Evolutionary conservation across 2,329 filamentous ascomycete species (phyloP).

Genomic region (Paraphaeosphaeria minitans): DNA sequence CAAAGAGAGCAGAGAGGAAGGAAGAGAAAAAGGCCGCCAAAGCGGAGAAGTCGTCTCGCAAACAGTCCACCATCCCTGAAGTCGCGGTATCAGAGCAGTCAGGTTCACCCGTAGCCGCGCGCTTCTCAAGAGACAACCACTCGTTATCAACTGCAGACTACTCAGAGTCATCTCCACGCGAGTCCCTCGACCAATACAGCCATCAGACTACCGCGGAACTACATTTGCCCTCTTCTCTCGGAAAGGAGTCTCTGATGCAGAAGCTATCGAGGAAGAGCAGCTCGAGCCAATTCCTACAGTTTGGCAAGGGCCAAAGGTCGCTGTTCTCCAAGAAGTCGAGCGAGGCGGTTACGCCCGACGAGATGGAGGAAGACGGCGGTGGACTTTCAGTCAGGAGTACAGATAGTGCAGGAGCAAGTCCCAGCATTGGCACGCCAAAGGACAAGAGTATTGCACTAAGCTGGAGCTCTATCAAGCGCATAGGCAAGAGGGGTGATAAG

Average conservation of each 20-base stretch:
- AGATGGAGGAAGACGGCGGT: conserved; percentile 46
- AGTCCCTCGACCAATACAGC: conserved; percentile 47
- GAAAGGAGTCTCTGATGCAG: conserved; percentile 56
- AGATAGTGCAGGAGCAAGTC: conserved; percentile 39
- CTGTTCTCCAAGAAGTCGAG: conserved; percentile 42
- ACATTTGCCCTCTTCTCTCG: conserved; percentile 42
- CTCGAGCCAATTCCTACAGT: conserved; percentile 52
- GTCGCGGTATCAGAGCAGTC: conserved; percentile 33
- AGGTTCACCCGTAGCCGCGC: conserved; percentile 34
- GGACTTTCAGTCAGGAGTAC: conserved; percentile 31
- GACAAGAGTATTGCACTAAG: conserved; percentile 47
- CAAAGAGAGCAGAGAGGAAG: conserved; percentile 39
- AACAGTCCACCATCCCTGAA: conserved; percentile 32
- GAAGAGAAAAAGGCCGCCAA: conserved; percentile 48
- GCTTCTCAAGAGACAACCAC: conserved; percentile 50
- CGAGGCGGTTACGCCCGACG: conserved; percentile 45
- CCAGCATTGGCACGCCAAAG: conserved; percentile 45
- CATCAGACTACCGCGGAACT: conserved; percentile 46
- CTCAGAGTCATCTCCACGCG: conserved; percentile 45
- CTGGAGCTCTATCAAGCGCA: conserved; percentile 53
- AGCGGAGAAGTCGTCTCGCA: conserved; percentile 41
- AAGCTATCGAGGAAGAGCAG: conserved; percentile 56
- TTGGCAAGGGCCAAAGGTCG: conserved; percentile 45
- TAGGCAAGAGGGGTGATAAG: conserved; percentile 50
- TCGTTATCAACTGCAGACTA: conserved; percentile 50